These are phyloP conservation scores for Ilex paraguariensis DNA, from an alignment of 305 asterid genomes.

Conservation along the genomic window DNA sequence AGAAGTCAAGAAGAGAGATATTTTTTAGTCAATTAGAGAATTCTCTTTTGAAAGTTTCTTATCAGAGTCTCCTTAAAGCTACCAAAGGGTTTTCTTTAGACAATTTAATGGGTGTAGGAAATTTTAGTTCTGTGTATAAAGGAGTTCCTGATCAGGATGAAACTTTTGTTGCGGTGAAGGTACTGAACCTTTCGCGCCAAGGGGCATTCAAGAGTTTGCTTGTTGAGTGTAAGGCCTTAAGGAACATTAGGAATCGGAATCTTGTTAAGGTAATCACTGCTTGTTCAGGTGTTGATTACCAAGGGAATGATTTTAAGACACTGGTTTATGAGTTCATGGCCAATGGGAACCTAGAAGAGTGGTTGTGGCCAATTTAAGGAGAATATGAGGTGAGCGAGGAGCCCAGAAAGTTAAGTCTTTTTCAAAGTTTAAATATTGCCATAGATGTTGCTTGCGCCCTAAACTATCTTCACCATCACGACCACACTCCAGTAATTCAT, in stretches of 20 bases:
- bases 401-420: conserved; percentile 1
- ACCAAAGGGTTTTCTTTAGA: neutral
- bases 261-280: conserved; percentile 13
- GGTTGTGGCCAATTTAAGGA: conserved; percentile 7
- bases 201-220: conserved; percentile 23
- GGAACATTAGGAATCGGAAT: conserved; percentile 19
- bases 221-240: conserved; percentile 19
- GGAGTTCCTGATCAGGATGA: conserved; percentile 5
- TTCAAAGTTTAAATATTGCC: conserved; percentile 25
- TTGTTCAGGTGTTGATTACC: conserved; percentile 22
- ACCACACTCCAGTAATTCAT: conserved; percentile 24
- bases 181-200: conserved; percentile 2
- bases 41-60: neutral
- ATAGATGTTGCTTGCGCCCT: conserved; percentile 29
- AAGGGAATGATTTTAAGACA: conserved; percentile 23
- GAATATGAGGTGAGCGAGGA: neutral
- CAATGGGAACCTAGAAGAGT: conserved; percentile 14
- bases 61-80: neutral
- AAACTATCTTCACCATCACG: conserved; percentile 27
- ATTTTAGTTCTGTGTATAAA: conserved; percentile 5
- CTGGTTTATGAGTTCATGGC: conserved; percentile 18
- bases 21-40: neutral
- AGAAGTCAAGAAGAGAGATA: too few species aligned
- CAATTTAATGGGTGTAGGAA: neutral
- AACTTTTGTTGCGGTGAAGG: conserved; percentile 11